Base-by-base conservation (phyloP, 177 flowering plant genomes). In the Vitis hybrid region DNA sequence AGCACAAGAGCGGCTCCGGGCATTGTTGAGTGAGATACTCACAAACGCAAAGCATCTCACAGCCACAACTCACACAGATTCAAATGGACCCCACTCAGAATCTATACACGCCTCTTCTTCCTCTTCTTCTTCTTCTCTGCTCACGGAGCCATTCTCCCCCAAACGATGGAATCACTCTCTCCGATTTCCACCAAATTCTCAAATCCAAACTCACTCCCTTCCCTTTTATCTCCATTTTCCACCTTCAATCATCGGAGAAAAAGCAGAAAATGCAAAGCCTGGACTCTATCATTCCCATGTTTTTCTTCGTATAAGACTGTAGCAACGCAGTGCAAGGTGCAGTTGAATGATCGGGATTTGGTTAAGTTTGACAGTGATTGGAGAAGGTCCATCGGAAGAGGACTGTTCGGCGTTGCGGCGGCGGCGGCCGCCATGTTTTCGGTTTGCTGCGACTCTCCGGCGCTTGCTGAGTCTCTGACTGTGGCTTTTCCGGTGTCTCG, bases 401-500 rank as follows among this genome's bases (percentile, higher is more conserved):
- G 84, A 1, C 59, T 88, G 2, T 45, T 88, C 39, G 83, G 91
- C 26, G 75, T 89, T n/a, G 89, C 92, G 29, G 97, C 90, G 3
- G 83, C 88, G 0, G 87, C 91, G 2, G 73, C 87, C 5, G 83
- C 88, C 51, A 67, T 78, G 1, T 18, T 77, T 50, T 82, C 86
- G 1, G 54, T 82, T 52, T 79, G 71, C 49, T 74, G 78, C 54
- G 80, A 82, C 71, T 81, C 91, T 73, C 86, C 95, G 11, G 93
- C 91, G 70, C 64, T 83, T 1, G 87, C 97, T 0, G 93, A 91
- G 75, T 86, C 97, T 54, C 78, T 95, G 49, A 95, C 98, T 0
- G 89, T 95, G 12, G 98, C 99, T 63, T 95, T 95, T 75, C 99
- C 99, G 53, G 98, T 80, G 78, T 93, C 99, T 53, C 93, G 87